A percentile compares a stretch with the other conserved stretches of the same genome.
Conservation (phyloP, 768 basidiomycete species). For the Serendipita vermifera region DNA sequence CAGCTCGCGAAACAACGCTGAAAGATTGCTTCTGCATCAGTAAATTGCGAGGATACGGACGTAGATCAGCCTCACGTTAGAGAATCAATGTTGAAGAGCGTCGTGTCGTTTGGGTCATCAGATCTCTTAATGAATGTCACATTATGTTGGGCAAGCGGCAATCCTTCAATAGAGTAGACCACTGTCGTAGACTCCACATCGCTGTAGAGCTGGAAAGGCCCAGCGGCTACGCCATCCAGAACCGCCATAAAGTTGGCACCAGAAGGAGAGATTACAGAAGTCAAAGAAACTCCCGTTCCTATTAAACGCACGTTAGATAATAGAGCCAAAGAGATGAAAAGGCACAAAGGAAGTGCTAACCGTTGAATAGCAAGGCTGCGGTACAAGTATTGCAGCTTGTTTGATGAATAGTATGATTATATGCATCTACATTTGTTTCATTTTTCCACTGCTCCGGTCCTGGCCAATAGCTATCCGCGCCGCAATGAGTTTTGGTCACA, state of each 20-base stretch:
- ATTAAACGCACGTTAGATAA: not conserved
- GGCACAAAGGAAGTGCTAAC: not conserved
- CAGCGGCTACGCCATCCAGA: not conserved
- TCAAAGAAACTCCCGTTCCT: not conserved
- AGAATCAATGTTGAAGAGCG: conserved; percentile 7
- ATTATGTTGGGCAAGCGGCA: not conserved
- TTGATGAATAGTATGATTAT: conserved; percentile 6
- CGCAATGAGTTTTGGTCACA: no score
- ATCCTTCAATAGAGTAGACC: not conserved
- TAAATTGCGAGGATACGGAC: no score
- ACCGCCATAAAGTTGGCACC: not conserved
- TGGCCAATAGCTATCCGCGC: conserved; percentile 2
- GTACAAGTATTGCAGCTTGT: conserved; percentile 3
- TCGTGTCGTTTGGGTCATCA: not conserved
- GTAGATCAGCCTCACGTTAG: conserved; percentile 6
- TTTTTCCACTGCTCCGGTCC: not conserved
- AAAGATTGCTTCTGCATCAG: no score
- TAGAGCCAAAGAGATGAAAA: not conserved
- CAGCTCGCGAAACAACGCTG: no score
- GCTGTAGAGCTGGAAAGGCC: not conserved
- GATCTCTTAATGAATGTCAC: conserved; percentile 6
- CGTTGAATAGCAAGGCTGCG: not conserved
- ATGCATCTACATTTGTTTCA: not conserved
- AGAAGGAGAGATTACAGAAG: not conserved
- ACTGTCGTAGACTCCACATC: not conserved